Percentiles rank a stretch among this genome's conserved stretches.
Evolutionary conservation across 2,329 filamentous ascomycete species (phyloP).

Genomic region (Trichoderma koningii): DNA sequence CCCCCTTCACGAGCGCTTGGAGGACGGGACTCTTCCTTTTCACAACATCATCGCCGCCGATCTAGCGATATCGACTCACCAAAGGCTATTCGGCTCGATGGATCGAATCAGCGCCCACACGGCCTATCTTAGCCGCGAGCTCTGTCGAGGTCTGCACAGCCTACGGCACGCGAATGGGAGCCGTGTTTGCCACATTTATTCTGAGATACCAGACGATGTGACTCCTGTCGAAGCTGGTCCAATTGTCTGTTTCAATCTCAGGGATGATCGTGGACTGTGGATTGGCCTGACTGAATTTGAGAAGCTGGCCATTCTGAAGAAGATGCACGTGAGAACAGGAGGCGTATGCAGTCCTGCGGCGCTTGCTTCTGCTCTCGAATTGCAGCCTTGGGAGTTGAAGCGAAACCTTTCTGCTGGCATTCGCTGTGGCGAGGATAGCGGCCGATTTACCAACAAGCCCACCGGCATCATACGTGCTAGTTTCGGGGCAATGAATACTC

Average conservation of each 20-base stretch:
- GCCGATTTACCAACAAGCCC: slow-evolving; percentile 80
- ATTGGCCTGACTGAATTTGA: slow-evolving; percentile 83
- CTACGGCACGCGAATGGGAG: slow-evolving; percentile 70
- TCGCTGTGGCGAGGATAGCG: slow-evolving; percentile 80
- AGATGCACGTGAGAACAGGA: slow-evolving; percentile 84
- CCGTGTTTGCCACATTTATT: slow-evolving; percentile 69
- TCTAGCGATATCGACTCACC: slow-evolving; percentile 70
- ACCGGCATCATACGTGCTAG: slow-evolving; percentile 86
- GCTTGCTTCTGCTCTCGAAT: slow-evolving; percentile 69
- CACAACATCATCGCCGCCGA: slow-evolving; percentile 86
- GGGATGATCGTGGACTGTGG: slow-evolving; percentile 69
- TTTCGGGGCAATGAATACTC: slow-evolving; percentile 85
- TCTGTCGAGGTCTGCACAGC: slow-evolving; percentile 59
- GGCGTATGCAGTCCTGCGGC: slow-evolving; percentile 92
- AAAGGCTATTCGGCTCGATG: slow-evolving; percentile 71
- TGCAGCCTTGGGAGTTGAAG: slow-evolving; percentile 80
- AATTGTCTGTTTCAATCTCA: slow-evolving; percentile 81
- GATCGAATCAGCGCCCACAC: slow-evolving; percentile 70
- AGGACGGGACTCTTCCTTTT: slow-evolving; percentile 89
- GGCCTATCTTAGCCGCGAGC: slow-evolving; percentile 58
- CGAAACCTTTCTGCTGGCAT: slow-evolving; percentile 83
- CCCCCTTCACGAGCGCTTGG: slow-evolving; percentile 76
- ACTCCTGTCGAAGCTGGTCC: slow-evolving; percentile 62
- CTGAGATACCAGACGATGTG: slow-evolving; percentile 33
- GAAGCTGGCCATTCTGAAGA: slow-evolving; percentile 75